phyloP scores from a whole-genome alignment of 1,284 basidiomycete genomes.

The Phlebopus sp. region DNA sequence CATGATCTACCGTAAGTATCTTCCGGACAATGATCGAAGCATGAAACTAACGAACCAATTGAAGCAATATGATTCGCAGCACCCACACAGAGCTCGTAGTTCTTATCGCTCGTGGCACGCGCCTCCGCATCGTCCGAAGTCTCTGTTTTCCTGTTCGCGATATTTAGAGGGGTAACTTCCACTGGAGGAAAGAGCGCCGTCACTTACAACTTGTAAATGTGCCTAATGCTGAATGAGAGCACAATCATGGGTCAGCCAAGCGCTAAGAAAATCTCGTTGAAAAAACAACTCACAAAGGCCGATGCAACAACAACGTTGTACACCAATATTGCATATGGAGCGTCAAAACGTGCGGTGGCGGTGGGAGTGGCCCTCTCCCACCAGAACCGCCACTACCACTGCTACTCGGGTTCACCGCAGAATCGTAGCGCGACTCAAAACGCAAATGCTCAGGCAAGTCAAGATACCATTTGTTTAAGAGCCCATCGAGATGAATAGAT shows the following conservation, averaged over 20 bases:
- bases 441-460: conserved; percentile 70
- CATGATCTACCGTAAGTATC: conserved; percentile 3
- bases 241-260: conserved; percentile 2
- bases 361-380: conserved; percentile 30
- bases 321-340: conserved; percentile 89
- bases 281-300: conserved; percentile 69
- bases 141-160: conserved; percentile 27
- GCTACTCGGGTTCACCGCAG: conserved; percentile 21
- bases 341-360: conserved; percentile 66
- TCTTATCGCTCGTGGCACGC: conserved; percentile 56
- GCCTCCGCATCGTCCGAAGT: conserved; percentile 47
- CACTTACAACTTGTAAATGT: conserved; percentile 31
- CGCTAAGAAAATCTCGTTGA: neutral
- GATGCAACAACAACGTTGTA: conserved; percentile 72
- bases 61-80: conserved; percentile 81
- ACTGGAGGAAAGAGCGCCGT: neutral
- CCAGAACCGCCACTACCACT: conserved; percentile 12
- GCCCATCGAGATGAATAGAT: conserved; percentile 57
- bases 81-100: conserved; percentile 65
- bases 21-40: neutral
- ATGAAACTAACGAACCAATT: conserved; percentile 47
- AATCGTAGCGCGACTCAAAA: conserved; percentile 48
- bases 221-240: conserved; percentile 23
- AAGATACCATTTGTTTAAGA: conserved; percentile 76
- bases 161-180: conserved; percentile 18